Base-by-base conservation (phyloP, 2,329 filamentous ascomycete species). In the Erysiphe pulchra region DNA sequence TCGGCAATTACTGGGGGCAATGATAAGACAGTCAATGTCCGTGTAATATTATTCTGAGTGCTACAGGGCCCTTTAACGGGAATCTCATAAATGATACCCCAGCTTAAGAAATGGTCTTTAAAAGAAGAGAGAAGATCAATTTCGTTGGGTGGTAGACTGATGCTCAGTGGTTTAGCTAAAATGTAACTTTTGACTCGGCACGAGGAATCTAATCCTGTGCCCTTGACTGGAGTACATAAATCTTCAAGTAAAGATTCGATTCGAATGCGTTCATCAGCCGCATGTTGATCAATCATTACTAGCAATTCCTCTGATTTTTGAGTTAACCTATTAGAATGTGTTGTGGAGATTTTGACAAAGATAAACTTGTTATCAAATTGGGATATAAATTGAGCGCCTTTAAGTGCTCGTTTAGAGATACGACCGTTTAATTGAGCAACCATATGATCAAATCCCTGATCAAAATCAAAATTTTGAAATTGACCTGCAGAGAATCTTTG, bases 341-440 rank as follows among this genome's bases (percentile, higher is more conserved):
- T 32, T n/a, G 39, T 31, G 30, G 41, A 28, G 1, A 55, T 12
- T 34, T 72, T 78, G 18, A 75, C 65, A 0, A 98, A 62, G 14
- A 98, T 79, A 56, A 92, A 98, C 58, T 98, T 98, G 13, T 65
- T 68, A 57, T 95, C 87, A 1, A 98, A 78, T 55, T 98, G 90
- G 0, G 75, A 69, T 38, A 98, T 69, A 0, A 93, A 65, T 43
- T 70, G 62, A 0, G 81, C 80, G 8, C 61, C 56, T 1, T 59
- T 57, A 9, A 94, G 62, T 0, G 67, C 68, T 4, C 63, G 55
- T 51, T 76, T 81, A 0, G 76, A 80, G 1, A 94, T 59, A 11
- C 64, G 63, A 0, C 65, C 62, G 30, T 60, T 56, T 2, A 63
- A 47, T 12, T 51, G 49, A 28, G 51, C 39, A 2, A 45, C 45